These are phyloP conservation scores for Logfia minima DNA, from an alignment of 129 eudicot species.

Conservation along the genomic window DNA sequence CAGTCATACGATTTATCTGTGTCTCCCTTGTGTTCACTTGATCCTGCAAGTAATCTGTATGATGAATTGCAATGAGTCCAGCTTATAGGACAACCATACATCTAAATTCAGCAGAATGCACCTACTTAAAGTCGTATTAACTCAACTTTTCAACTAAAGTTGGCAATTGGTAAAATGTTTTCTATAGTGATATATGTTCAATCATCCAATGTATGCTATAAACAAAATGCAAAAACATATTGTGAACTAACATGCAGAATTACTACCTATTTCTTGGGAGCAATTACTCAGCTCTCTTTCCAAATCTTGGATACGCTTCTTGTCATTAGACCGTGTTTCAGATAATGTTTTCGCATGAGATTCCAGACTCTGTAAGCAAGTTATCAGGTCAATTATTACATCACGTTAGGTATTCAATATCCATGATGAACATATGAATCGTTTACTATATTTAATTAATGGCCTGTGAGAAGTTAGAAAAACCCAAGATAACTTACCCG, in stretches of 20 bases:
- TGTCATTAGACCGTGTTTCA: conserved; percentile 61
- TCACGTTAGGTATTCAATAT: neutral
- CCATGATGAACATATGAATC: neutral
- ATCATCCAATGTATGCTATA: neutral
- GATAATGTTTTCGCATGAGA: conserved; percentile 61
- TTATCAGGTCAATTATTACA: neutral
- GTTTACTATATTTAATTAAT: conserved; percentile 16
- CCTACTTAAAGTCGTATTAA: neutral
- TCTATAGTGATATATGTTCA: neutral
- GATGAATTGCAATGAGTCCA: conserved; percentile 36
- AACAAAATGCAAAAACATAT: neutral
- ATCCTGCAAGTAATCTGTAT: conserved; percentile 90
- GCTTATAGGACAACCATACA: conserved; percentile 20
- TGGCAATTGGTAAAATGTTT: neutral
- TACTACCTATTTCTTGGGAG: conserved; percentile 83
- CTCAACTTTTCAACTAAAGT: neutral
- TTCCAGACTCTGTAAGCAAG: conserved; percentile 59
- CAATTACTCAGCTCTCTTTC: conserved; percentile 86
- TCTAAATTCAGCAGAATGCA: conserved; percentile 17
- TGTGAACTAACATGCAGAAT: neutral
- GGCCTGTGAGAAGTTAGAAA: conserved; percentile 9
- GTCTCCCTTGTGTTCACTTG: conserved; percentile 56
- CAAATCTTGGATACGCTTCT: conserved; percentile 63
- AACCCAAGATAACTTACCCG: conserved; percentile 46
- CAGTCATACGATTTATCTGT: conserved; percentile 47